Evolutionary conservation across 2,329 filamentous ascomycete species (phyloP), one percentile per base, ranked within the genome.

Genomic region (Blastomyces emzantsi): DNA sequence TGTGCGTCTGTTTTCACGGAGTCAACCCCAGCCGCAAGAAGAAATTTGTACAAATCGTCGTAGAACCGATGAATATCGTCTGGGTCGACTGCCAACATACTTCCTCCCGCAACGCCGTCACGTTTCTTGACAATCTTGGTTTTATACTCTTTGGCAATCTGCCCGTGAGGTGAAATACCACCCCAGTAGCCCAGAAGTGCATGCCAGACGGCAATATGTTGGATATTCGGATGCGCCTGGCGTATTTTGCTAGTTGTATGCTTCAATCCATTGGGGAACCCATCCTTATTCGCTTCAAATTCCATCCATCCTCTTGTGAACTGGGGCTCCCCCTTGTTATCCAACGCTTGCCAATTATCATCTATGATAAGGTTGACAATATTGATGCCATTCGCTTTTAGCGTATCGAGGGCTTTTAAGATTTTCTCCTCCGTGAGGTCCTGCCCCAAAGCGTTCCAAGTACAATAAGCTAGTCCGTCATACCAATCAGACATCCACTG

Each of bases 1-100:
- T 99, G 93, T 0, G 86, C 91, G 73, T 99, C 94, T 0, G 92
- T 92, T 75, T 99, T 99, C 68, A 96, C 92, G 0, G 87, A 87
- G 73, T 96, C 90, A 41, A 99, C 80, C 0, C 92, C 92, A 45
- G 84, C 83, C 2, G 82, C 82, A 0, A 82, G 81, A 1, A 99
- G 83, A 71, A 96, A 97, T 1, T 78, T 76, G 73, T 97, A 99
- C 73, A 97, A 97, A 73, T 97, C 93, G 64, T 91, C 82, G 74
- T 96, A 99, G 72, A 97, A 90, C 39, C 82, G 82, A 13, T 79
- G 77, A 0, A 93, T 84, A 68, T 97, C 91, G 55, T 89, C 84
- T 47, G 87, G 83, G 6, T 87, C 86, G 28, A 97, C 82, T 0
- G 91, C 85, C 0, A 85, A 85, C 77, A 96, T 89, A 25, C 83